Conservation (phyloP, 495 filamentous ascomycete genomes). For the Talaromyces nanjingensis region DNA sequence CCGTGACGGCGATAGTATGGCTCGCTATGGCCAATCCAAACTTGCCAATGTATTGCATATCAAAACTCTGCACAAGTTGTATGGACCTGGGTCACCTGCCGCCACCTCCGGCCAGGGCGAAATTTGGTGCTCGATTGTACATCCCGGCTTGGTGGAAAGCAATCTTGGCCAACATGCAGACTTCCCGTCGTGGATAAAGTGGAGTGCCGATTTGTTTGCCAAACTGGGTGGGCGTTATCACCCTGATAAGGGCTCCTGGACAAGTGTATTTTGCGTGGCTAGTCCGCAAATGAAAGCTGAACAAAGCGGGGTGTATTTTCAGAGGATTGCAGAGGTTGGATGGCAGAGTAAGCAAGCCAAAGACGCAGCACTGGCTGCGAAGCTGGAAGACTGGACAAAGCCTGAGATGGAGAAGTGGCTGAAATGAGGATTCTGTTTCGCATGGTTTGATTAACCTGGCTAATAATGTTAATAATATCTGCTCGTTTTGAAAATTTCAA, state of each 20-base stretch:
- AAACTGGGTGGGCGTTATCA: not conserved
- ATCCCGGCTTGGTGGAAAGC: constrained; percentile 36
- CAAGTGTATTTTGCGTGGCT: constrained; percentile 9
- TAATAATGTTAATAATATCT: not conserved
- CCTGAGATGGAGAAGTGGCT: constrained; percentile 2
- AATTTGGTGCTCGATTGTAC: constrained; percentile 33
- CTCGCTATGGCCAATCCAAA: constrained; percentile 41
- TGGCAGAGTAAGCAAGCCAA: constrained; percentile 7
- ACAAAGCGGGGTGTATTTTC: constrained; percentile 6
- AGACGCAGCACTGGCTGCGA: not conserved
- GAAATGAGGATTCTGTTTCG: not conserved
- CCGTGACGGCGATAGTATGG: constrained; percentile 15
- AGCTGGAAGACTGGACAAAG: constrained; percentile 9
- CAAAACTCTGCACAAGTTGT: constrained; percentile 21
- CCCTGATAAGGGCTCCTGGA: not conserved
- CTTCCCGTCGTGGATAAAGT: not conserved
- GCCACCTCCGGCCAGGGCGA: constrained; percentile 23
- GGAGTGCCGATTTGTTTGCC: not conserved
- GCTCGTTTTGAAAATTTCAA: not conserved
- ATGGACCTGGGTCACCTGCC: constrained; percentile 26
- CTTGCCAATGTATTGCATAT: constrained; percentile 36
- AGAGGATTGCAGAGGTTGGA: constrained; percentile 8
- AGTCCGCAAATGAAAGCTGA: constrained; percentile 1
- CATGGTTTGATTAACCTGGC: not conserved
- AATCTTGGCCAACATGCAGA: constrained; percentile 18